phyloP scores from a whole-genome alignment of 495 filamentous ascomycete species.

The Astrothelium macrocarpum region DNA sequence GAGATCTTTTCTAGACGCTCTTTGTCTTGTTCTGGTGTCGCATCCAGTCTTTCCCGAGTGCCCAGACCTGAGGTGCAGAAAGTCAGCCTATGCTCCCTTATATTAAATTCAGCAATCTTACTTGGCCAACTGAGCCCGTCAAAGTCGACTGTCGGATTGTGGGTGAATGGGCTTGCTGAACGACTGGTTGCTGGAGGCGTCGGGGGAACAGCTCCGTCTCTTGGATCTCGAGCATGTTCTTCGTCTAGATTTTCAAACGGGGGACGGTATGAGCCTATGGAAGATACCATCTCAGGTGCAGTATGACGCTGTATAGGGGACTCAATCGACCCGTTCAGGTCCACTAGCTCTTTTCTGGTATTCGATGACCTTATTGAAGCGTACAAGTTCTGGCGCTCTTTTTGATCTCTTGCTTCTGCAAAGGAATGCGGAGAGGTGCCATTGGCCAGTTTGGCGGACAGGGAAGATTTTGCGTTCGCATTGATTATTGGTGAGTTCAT shows the following conservation, averaged over 20 bases:
- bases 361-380: conserved; percentile 22
- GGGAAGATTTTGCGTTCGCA: conserved; percentile 12
- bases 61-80: conserved; percentile 51
- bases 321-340: conserved; percentile 10
- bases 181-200: conserved; percentile 43
- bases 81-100: background rate
- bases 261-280: background rate
- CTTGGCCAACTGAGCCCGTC: conserved; percentile 65
- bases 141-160: conserved; percentile 62
- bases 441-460: conserved; percentile 18
- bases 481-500: background rate
- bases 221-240: conserved; percentile 52
- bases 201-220: conserved; percentile 52
- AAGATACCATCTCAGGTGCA: background rate
- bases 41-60: conserved; percentile 70
- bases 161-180: conserved; percentile 51
- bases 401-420: conserved; percentile 10
- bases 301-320: background rate
- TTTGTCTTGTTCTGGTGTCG: conserved; percentile 60
- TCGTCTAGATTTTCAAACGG: conserved; percentile 17
- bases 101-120: conserved; percentile 29
- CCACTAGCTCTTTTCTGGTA: conserved; percentile 13
- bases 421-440: conserved; percentile 19
- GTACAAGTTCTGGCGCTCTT: conserved; percentile 16
- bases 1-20: conserved; percentile 66